Evolutionary conservation across 2,329 filamentous ascomycete species (phyloP), one percentile per base, ranked within the genome.

Genomic region (Conoideocrella luteorostrata): DNA sequence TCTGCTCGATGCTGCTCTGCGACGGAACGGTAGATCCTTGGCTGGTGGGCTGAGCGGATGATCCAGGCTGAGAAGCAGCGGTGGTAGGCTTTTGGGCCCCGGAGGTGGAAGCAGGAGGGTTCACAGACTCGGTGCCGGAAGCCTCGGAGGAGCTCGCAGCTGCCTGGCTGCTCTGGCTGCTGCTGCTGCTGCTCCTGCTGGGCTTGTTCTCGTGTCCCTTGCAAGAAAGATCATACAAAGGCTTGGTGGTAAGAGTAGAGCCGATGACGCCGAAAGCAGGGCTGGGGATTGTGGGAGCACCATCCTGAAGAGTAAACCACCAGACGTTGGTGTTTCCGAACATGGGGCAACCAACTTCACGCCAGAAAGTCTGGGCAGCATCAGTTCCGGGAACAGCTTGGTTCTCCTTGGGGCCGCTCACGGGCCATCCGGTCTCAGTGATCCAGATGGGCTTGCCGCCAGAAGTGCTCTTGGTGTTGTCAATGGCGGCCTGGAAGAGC

Each of bases 381-480:
- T 74, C 68, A 24, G 68, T 50, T 28, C 71, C 81, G 5, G 89
- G 72, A 9, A 84, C 73, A 32, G 79, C 86, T 39, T 77, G 60
- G 53, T 80, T 81, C 49, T 75, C 66, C 2, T 68, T 73, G 51
- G 76, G 67, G 44, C 88, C 89, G 55, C 73, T 80, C 42, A 89
- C 80, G 39, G 89, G 88, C 80, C 86, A 93, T 51, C 89, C 89
- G 13, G 88, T 93, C 74, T 95, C 88, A 22, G 88, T 93, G 50
- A 94, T 76, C 86, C 86, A 93, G 54, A 94, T 77, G 15, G 77
- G 71, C 74, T 89, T 91, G 58, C 77, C 78, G 28, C 73, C 69
- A 28, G 78, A 73, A 35, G 71, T 81, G 13, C 60, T 65, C 49
- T 75, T 63, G 26, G 84, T 86, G 47, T 74, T 71, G 39, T 72